Evolutionary conservation across 345 rosid genomes (phyloP), one percentile per base, ranked within the genome.

Genomic region (Sisymbrium altissimum): DNA sequence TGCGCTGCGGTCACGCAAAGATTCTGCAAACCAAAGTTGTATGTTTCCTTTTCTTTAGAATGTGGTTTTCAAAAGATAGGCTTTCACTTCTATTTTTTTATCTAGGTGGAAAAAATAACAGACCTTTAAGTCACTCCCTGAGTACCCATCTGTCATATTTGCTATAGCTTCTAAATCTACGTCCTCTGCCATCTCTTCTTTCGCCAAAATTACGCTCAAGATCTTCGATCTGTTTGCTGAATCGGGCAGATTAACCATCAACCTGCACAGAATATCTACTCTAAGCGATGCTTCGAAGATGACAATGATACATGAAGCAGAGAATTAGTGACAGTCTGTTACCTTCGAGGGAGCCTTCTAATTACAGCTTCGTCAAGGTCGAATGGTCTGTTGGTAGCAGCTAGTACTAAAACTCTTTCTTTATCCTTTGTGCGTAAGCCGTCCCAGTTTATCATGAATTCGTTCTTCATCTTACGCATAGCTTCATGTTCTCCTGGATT

Each of bases 341-440:
- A 88, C 97, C 97, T 90, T 73, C 97, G 83, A 9, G 97, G 97
- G 68, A 95, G 94, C 86, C 97, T 79, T 83, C 97, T 85, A 77
- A 95, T 88, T 40, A 95, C 97, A 56, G 99, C 99, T 87, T 95
- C 99, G 54, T 95, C 99, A 79, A 95, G 94, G 80, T 95, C 99
- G 66, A 88, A 95, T 50, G 99, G 99, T 46, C 97, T 83, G 69
- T 92, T 95, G 63, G 99, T 95, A 54, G 97, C 96, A 79, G 93
- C 97, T 66, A 95, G 88, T 18, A 95, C 97, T 76, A 95, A 74
- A 2, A 95, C 97, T 32, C 99, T 82, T 76, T 95, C 99, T 81
- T 75, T 92, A 74, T 92, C 99, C 77, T 95, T 95, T n/a, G 97
- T 95, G 12, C 97, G 91, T 36, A 92, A 81, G 46, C 97, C 97